phyloP scores from a whole-genome alignment of 352 stramenopile genomes.

The Phytopythium boreale region DNA sequence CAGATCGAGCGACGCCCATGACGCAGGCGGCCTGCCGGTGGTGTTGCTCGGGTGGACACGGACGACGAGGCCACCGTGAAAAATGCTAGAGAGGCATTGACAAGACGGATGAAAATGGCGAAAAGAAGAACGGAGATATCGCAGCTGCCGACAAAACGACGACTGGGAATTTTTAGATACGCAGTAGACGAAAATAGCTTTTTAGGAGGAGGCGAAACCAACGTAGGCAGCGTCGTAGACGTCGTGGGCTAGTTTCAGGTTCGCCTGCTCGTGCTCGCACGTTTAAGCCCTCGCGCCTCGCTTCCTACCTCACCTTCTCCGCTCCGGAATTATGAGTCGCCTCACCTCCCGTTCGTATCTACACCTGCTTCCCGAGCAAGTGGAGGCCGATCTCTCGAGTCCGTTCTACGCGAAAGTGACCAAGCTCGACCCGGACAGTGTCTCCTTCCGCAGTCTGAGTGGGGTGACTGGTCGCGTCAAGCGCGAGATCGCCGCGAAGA shows the following conservation, averaged over 20 bases:
- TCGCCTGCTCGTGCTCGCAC: not conserved
- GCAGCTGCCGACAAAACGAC: too few relatives aligned
- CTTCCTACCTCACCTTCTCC: not conserved
- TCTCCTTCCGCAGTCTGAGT: not conserved
- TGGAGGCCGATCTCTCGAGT: not conserved
- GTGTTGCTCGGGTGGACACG: too few relatives aligned
- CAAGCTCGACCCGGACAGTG: not conserved
- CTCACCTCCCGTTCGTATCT: slow-evolving; percentile 5
- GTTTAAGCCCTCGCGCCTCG: not conserved
- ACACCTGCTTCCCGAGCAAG: not conserved
- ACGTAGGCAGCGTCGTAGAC: not conserved
- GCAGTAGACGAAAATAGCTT: too few relatives aligned
- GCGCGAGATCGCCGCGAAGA: not conserved
- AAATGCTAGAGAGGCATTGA: too few relatives aligned
- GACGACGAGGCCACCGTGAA: too few relatives aligned
- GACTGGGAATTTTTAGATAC: too few relatives aligned
- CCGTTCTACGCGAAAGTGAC: slow-evolving; percentile 6
- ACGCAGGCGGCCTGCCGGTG: too few relatives aligned
- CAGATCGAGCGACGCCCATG: too few relatives aligned
- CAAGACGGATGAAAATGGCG: too few relatives aligned
- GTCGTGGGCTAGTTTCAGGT: not conserved
- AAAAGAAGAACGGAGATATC: too few relatives aligned
- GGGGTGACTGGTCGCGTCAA: not conserved
- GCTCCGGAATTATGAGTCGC: not conserved
- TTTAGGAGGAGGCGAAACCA: not conserved